phyloP scores from a whole-genome alignment of 1,284 basidiomycete genomes.

The Pascua guehoae region DNA sequence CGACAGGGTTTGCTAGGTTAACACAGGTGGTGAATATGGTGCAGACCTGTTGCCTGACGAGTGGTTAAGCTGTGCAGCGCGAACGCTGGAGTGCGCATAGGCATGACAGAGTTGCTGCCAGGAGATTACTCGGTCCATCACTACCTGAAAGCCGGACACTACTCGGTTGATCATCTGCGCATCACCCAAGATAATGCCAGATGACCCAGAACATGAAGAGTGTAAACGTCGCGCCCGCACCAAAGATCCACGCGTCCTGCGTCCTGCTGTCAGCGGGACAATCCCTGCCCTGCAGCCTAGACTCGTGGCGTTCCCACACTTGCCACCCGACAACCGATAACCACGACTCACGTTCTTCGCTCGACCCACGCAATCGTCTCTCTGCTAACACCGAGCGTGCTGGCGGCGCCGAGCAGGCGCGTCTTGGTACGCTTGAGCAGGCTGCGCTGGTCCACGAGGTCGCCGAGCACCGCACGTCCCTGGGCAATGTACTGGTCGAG shows the following conservation, averaged over 20 bases:
- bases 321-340: too few species aligned
- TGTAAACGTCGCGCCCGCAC: slow-evolving; percentile 73
- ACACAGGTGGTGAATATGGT: too few species aligned
- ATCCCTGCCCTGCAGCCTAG: too few species aligned
- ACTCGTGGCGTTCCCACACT: too few species aligned
- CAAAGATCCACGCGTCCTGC: slow-evolving; percentile 89
- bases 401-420: slow-evolving; percentile 78
- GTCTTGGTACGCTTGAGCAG: slow-evolving; percentile 87
- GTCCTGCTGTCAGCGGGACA: slow-evolving; percentile 51
- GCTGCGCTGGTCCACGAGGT: slow-evolving; percentile 82
- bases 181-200: slow-evolving; percentile 76
- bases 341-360: slow-evolving; percentile 70
- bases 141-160: too few species aligned
- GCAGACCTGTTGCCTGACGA: too few species aligned
- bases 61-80: too few species aligned
- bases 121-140: too few species aligned
- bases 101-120: too few species aligned
- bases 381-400: slow-evolving; percentile 83
- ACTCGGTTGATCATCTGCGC: too few species aligned
- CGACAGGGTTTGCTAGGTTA: too few species aligned
- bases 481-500: slow-evolving; percentile 87
- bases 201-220: slow-evolving; percentile 87
- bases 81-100: too few species aligned
- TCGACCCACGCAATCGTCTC: slow-evolving; percentile 96
- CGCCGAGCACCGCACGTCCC: slow-evolving; percentile 81